Evolutionary conservation across 306 rosid species (phyloP).

Genomic region (Corylus avellana): DNA sequence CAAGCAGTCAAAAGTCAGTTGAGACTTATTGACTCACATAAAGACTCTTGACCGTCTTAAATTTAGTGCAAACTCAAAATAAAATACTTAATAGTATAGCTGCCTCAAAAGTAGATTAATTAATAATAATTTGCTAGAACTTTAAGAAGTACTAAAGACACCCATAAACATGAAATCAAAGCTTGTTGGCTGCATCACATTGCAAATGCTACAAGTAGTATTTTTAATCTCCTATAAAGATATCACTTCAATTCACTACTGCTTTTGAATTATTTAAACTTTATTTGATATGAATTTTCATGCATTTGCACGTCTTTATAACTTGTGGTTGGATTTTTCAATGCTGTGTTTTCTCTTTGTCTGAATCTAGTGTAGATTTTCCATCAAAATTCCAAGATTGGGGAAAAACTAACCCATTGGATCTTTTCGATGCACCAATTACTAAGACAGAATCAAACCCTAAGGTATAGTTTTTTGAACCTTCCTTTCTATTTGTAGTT

Average conservation of each 20-base stretch:
- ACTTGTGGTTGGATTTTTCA: constrained; percentile 34
- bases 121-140: no score
- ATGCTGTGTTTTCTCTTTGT: constrained; percentile 31
- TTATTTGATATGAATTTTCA: constrained; percentile 16
- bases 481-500: constrained; percentile 21
- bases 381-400: constrained; percentile 81
- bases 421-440: constrained; percentile 83
- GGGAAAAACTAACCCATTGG: constrained; percentile 74
- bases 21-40: no score
- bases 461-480: constrained; percentile 53
- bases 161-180: no score
- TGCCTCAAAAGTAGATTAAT: no score
- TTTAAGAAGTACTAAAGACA: no score
- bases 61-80: no score
- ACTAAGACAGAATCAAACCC: constrained; percentile 79
- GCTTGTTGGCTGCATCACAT: no score
- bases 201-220: background rate
- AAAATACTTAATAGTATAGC: no score
- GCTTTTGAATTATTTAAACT: constrained; percentile 2
- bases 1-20: no score
- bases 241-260: background rate
- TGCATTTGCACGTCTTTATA: constrained; percentile 14
- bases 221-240: background rate
- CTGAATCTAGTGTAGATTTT: constrained; percentile 88
- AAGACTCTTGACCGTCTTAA: no score